These are phyloP conservation scores for Delitschia confertaspora DNA, from an alignment of 495 filamentous ascomycete species.

Conservation along the genomic window DNA sequence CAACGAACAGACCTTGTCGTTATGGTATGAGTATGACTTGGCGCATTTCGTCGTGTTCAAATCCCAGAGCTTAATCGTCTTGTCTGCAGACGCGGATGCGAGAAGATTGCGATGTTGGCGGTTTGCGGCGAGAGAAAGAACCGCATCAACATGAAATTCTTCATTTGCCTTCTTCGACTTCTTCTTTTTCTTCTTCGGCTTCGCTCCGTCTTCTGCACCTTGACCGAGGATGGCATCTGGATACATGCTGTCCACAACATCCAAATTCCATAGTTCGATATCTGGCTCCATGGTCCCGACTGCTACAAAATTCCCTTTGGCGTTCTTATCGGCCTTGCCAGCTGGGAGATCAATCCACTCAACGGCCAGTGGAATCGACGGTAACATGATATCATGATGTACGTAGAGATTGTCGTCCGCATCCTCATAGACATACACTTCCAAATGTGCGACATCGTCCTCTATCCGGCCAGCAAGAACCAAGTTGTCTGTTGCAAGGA, in stretches of 20 bases:
- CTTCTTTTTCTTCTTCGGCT: slow-evolving; percentile 62
- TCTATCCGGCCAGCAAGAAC: slow-evolving; percentile 87
- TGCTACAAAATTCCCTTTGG: slow-evolving; percentile 74
- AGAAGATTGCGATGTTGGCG: slow-evolving; percentile 87
- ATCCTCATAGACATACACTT: slow-evolving; percentile 97
- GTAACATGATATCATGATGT: slow-evolving; percentile 99
- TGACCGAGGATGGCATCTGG: slow-evolving; percentile 95
- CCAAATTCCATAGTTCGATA: slow-evolving; percentile 97
- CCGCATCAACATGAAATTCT: slow-evolving; percentile 86
- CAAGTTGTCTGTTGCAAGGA: slow-evolving; percentile 85
- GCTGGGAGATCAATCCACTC: slow-evolving; percentile 93
- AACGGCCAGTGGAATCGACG: slow-evolving; percentile 86
- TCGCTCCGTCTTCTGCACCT: slow-evolving; percentile 46
- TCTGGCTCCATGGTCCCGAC: slow-evolving; percentile 96
- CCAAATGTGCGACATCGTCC: slow-evolving; percentile 92
- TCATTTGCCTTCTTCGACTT: slow-evolving; percentile 79
- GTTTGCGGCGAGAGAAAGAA: slow-evolving; percentile 85
- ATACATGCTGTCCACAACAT: slow-evolving; percentile 93
- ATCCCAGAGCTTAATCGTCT: slow-evolving; percentile 97
- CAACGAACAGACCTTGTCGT: slow-evolving; percentile 91
- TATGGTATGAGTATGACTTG: slow-evolving; percentile 83
- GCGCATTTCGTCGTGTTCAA: slow-evolving; percentile 83
- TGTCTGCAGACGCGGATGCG: slow-evolving; percentile 92
- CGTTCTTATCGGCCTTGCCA: slow-evolving; percentile 50
- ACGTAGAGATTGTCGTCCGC: slow-evolving; percentile 90